A percentile compares a stretch with the other conserved stretches of the same genome.
These are phyloP conservation scores for Sextonia rubra DNA, from an alignment of 164 flowering plant species.

Conservation along the genomic window DNA sequence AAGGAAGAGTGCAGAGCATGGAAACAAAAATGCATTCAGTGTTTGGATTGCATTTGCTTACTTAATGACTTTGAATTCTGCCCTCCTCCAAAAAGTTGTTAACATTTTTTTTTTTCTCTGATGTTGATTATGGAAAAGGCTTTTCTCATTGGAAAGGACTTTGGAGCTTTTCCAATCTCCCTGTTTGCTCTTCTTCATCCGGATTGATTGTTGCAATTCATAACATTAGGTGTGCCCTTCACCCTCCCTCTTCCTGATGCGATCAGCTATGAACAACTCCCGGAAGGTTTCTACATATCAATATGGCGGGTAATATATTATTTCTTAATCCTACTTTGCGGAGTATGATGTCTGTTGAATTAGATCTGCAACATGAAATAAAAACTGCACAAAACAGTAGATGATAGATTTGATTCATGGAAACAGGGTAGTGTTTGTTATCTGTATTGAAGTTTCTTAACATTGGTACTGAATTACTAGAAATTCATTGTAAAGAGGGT, in stretches of 20 bases:
- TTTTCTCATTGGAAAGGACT: conserved; percentile 52
- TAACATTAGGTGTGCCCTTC: conserved; percentile 47
- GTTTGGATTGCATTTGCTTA: not conserved
- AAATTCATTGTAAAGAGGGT: too few relatives aligned
- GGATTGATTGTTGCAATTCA: conserved; percentile 32
- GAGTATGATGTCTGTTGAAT: not conserved
- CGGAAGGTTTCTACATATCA: conserved; percentile 52
- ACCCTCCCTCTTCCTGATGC: conserved; percentile 23
- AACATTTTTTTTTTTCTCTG: not conserved
- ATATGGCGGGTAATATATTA: conserved; percentile 40
- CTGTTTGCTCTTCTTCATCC: conserved; percentile 34
- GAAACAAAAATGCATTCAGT: not conserved
- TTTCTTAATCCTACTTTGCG: not conserved
- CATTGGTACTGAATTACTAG: too few relatives aligned
- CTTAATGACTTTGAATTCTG: not conserved
- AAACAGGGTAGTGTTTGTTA: too few relatives aligned
- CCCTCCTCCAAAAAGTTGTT: not conserved
- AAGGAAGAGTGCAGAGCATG: too few relatives aligned
- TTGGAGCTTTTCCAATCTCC: conserved; percentile 37
- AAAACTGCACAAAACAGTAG: not conserved
- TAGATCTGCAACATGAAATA: not conserved
- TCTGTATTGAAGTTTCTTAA: too few relatives aligned
- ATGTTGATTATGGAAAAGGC: conserved; percentile 24
- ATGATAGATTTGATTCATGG: too few relatives aligned
- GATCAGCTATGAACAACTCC: conserved; percentile 17